These are phyloP conservation scores for Zygosaccharomyces sapae DNA, from an alignment of 1,139 yeast species.

Conservation along the genomic window DNA sequence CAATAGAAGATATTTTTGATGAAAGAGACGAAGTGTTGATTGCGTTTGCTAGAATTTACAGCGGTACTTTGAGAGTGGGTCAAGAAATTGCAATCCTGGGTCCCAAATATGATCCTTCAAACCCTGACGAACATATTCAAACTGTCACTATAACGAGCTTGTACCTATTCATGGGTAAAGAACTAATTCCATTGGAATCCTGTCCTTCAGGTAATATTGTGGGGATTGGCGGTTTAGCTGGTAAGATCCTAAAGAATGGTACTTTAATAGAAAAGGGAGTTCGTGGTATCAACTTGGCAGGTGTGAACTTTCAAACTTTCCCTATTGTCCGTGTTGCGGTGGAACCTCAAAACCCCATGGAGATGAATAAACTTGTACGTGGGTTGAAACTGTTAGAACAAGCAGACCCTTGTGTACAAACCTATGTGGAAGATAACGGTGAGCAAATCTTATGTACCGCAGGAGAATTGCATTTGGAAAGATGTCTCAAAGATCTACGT, in stretches of 20 bases:
- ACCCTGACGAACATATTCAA: constrained; percentile 56
- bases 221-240: constrained; percentile 89
- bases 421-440: constrained; percentile 80
- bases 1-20: constrained; percentile 45
- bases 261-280: constrained; percentile 55
- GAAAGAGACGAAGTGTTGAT: constrained; percentile 60
- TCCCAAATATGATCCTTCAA: constrained; percentile 77
- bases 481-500: constrained; percentile 81
- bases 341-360: constrained; percentile 85
- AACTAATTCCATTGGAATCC: constrained; percentile 64
- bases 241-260: constrained; percentile 78
- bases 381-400: constrained; percentile 77
- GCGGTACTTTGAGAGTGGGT: constrained; percentile 76
- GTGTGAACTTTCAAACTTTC: constrained; percentile 60
- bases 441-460: constrained; percentile 90
- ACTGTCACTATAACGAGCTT: constrained; percentile 58
- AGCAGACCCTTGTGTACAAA: constrained; percentile 92
- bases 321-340: constrained; percentile 93
- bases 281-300: constrained; percentile 65
- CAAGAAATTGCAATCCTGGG: constrained; percentile 72
- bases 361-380: constrained; percentile 66
- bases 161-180: constrained; percentile 89
- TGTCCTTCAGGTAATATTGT: constrained; percentile 96
- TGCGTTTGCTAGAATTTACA: constrained; percentile 84
- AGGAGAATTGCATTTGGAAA: constrained; percentile 90